Evolutionary conservation across 192 early-diverging fungal species (phyloP), one percentile per base, ranked within the genome.

Genomic region (Coemansia sp.): DNA sequence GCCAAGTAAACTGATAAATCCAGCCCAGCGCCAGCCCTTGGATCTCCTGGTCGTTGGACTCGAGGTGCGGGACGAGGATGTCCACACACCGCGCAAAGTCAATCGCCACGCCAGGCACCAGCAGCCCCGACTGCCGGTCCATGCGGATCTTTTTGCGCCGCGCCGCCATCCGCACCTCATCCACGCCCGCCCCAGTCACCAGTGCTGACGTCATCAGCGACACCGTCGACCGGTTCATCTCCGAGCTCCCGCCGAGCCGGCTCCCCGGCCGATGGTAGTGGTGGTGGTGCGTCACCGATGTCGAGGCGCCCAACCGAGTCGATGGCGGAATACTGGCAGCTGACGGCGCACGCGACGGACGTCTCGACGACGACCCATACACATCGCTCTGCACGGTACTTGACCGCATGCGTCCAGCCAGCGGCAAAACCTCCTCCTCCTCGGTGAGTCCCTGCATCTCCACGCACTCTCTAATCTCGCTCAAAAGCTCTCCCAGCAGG

Each of bases 21-120:
- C 98, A 99, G 46, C 87, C 85, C 19, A 99, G 75, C 1, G 96
- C 95, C 1, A 91, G 96, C 55, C 87, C 89, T 82, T 98, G 98
- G 19, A 95, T 96, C 64, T 98, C 96, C 77, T 95, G 89, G 44
- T 92, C 91, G 63, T 66, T 62, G 16, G 78, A 78, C 46, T 75
- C 73, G 9, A 98, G 77, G 73, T 97, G 93, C 30, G 93, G 92
- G 33, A 89, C 82, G 13, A 98, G 82, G 38, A 98, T 98, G 33
- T 87, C 78, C 1, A 96, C 87, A 72, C 95, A 93, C 16, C 88
- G 86, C 28, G 87, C 89, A 86, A 94, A 96, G 70, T 97, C 89
- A 8, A 99, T 77, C 19, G 21, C 58, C 43, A 70, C 76, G 0
- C 66, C 76, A 4, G 72, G 68, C 11, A 71, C 58, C n/a, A 72